A percentile compares a stretch with the other conserved stretches of the same genome.
Evolutionary conservation across 2,329 filamentous ascomycete genomes (phyloP).

Genomic region (Microdochium trichocladiopsis): DNA sequence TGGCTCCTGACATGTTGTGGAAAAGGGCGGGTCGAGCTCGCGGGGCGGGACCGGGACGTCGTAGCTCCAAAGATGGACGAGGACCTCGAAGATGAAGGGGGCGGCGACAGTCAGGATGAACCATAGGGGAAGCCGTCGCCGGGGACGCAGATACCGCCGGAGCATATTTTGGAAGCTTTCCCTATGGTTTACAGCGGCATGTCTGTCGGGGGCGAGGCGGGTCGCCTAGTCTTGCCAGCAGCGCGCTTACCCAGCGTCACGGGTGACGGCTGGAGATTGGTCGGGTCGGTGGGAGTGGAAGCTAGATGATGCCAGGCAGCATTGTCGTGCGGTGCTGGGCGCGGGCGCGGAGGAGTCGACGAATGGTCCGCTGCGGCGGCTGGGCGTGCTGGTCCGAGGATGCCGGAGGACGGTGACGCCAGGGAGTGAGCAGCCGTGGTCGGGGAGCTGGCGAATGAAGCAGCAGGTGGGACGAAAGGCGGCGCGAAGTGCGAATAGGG

Average conservation of each 20-base stretch:
- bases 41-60: constrained; percentile 22
- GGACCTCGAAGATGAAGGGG: constrained; percentile 23
- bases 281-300: constrained; percentile 1
- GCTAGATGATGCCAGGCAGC: background rate
- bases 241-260: background rate
- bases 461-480: too few relatives aligned
- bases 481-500: too few relatives aligned
- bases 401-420: too few relatives aligned
- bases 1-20: constrained; percentile 30
- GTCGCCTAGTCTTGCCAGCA: background rate
- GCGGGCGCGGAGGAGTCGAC: too few relatives aligned
- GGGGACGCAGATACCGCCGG: constrained; percentile 22
- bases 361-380: too few relatives aligned
- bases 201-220: constrained; percentile 4
- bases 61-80: constrained; percentile 25
- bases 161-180: constrained; percentile 1
- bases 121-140: constrained; percentile 19
- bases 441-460: too few relatives aligned
- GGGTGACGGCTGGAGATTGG: background rate
- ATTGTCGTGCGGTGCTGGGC: background rate
- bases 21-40: constrained; percentile 31
- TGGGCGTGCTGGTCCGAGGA: too few relatives aligned
- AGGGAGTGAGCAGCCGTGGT: too few relatives aligned
- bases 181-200: constrained; percentile 9
- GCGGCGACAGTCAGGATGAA: constrained; percentile 19